Conservation (phyloP, 1,139 yeast genomes). For the Candida albicans region DNA sequence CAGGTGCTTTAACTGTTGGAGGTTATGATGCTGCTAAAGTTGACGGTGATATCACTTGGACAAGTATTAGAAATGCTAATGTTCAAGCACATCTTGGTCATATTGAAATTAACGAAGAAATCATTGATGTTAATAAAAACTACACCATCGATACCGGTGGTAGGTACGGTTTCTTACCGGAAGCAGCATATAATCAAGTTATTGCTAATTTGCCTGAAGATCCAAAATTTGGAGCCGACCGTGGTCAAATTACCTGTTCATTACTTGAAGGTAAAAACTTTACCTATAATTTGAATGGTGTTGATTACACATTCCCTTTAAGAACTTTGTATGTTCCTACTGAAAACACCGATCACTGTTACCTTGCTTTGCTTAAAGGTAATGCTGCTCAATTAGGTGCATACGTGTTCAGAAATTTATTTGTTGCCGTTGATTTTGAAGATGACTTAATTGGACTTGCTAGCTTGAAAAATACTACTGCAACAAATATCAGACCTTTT, state of each 20-base stretch:
- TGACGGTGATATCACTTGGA: conserved; percentile 7
- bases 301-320: conserved; percentile 4
- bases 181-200: conserved; percentile 3
- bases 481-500: conserved; percentile 41
- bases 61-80: conserved; percentile 1
- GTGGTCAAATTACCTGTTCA: not conserved
- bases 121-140: not conserved
- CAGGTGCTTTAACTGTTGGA: conserved; percentile 6
- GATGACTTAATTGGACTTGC: conserved; percentile 8
- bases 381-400: conserved; percentile 46
- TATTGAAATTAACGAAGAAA: conserved; percentile 1
- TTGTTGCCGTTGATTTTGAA: conserved; percentile 30
- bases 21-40: conserved; percentile 7
- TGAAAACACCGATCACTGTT: conserved; percentile 23
- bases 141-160: conserved; percentile 6
- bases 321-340: not conserved
- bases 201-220: conserved; percentile 6
- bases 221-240: not conserved
- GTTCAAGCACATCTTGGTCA: conserved; percentile 1
- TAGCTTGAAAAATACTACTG: conserved; percentile 21
- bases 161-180: not conserved
- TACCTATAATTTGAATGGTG: conserved; percentile 5
- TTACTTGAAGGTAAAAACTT: conserved; percentile 7
- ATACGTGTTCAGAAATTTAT: conserved; percentile 42
- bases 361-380: conserved; percentile 30